Base-by-base conservation (phyloP, 2,329 filamentous ascomycete genomes). In the Penicillium concentricum region DNA sequence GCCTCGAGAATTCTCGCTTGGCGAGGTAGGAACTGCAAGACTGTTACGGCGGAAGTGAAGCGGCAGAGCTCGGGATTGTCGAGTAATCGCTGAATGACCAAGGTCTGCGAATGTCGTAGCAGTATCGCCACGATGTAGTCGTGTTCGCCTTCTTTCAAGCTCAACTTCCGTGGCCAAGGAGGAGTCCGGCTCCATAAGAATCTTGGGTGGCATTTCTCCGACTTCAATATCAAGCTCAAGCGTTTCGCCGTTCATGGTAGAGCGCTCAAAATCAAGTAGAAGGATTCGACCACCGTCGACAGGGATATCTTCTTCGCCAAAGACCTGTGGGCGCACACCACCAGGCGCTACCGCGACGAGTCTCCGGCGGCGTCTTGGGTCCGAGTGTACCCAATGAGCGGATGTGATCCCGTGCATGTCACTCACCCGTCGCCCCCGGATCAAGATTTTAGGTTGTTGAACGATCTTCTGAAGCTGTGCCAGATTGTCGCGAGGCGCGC, bases 131-230 rank as follows among this genome's bases (percentile, higher is more conserved):
- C 82, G 79, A 50, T 82, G 82, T 35, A 87, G 82, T 16, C 89
- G 87, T 3, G 90, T 92, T 61, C 90, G 82, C 61, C 89, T 82
- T 63, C 90, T 83, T 49, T 91, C 88, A 64, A 93, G 85, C 61
- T 90, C 90, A 20, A 94, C 89, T 70, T 92, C 90, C 1, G 87
- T 85, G 55, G 88, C 90, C 56, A 93, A 79, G 64, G 91, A 89
- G 22, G 88, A 84, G 61, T 84, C 82, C 66, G 90, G 88, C 69
- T 93, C 90, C 64, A 87, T 84, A 18, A 94, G 76, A 0, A 85
- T 76, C 69, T 91, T 89, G 0, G 89, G 85, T 46, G 87, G 80
- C 24, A 82, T 82, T 32, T 86, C 85, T 12, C 90, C 90, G 26
- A 93, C 85, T 68, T 93, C 90, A 51, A 94, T 87, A 1, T 81